Base-by-base conservation (phyloP, 345 rosid species). In the Eutrema heterophyllum region DNA sequence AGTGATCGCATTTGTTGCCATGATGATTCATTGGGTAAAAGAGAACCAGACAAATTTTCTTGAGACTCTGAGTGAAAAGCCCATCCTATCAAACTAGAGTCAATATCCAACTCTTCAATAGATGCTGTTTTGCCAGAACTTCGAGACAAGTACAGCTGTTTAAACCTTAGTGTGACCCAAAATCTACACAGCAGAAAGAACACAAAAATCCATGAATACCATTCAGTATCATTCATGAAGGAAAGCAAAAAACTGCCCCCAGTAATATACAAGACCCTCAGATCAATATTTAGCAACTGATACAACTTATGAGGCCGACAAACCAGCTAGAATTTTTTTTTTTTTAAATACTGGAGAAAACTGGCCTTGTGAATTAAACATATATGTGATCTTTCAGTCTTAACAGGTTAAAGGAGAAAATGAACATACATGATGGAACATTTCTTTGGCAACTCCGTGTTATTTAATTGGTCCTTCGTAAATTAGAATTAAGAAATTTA, bases 41-140 rank as follows among this genome's bases (percentile, higher is more conserved):
- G 64, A 70, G 87, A 82, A 64, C 59, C 73, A 68, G 87, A 76
- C 70, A 93, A 79, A 75, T 75, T 83, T 81, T 93, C 98, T 79
- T 86, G 96, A 78, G 91, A 90, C 67, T 89, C 98, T 69, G 97
- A 93, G 73, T 90, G 98, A 83, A 87, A 93, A 68, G 96, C 97
- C 96, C 97, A 93, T 69, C 78, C 85, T 71, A 89, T 84, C 78
- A 81, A 77, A 79, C 84, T 80, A 64, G 90, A 80, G 78, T 89
- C 92, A 78, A 84, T 78, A 70, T 68, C 83, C 79, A 90, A 69
- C 69, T 89, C 93, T 68, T 85, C 92, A 67, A 70, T 14, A 65
- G 91, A 79, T 51, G 93, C 81, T 74, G 78, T 68, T 80, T 83
- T 83, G 68, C 89, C 91, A 86, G 67, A 83, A 51, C 80, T 85